These are phyloP conservation scores for Glycine tomentella DNA, from an alignment of 306 rosid genomes.

Conservation along the genomic window DNA sequence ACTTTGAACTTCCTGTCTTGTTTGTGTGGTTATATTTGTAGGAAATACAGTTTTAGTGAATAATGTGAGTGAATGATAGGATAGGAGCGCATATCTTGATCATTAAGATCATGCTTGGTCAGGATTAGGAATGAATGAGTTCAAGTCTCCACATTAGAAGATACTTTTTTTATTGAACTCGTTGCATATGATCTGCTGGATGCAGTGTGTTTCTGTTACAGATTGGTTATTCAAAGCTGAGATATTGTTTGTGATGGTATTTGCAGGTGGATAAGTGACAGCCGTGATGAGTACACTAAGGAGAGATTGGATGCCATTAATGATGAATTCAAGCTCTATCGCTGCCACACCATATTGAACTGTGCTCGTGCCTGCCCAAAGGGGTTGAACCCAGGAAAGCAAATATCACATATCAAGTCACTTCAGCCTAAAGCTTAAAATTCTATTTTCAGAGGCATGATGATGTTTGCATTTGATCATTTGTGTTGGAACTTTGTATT, in stretches of 20 bases:
- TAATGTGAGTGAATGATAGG: background rate
- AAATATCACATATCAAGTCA: slow-evolving; percentile 79
- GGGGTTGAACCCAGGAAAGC: slow-evolving; percentile 98
- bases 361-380: slow-evolving; percentile 98
- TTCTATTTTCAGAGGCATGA: slow-evolving; percentile 46
- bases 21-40: background rate
- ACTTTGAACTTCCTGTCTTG: background rate
- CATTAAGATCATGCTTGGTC: background rate
- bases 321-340: slow-evolving; percentile 98
- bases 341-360: slow-evolving; percentile 99
- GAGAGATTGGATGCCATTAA: slow-evolving; percentile 92
- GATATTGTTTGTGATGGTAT: slow-evolving; percentile 18
- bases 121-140: slow-evolving; percentile 1
- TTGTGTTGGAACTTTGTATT: slow-evolving; percentile 52
- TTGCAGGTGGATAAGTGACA: slow-evolving; percentile 96
- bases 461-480: slow-evolving; percentile 45
- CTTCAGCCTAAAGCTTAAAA: slow-evolving; percentile 59
- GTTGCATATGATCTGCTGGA: background rate
- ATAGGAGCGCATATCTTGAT: background rate
- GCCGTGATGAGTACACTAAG: slow-evolving; percentile 91
- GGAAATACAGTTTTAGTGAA: background rate
- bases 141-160: background rate
- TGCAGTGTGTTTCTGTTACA: background rate
- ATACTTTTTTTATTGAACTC: background rate
- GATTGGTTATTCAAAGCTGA: slow-evolving; percentile 6